Conservation (phyloP, 805 yeast species). For the Candida pseudofarinosa region DNA sequence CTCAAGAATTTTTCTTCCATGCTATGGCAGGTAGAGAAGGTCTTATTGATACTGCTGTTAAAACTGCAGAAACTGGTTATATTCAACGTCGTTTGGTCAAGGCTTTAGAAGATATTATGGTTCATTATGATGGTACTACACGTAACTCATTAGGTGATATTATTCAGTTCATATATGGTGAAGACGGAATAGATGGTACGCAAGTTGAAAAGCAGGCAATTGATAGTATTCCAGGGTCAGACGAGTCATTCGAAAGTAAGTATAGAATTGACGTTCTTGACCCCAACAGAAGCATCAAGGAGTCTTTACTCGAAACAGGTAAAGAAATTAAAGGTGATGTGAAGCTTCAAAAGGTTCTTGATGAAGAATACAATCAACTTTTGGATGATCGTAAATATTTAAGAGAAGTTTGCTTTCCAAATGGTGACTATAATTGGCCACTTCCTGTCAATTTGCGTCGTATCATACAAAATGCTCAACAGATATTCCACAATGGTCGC, state of each 20-base stretch:
- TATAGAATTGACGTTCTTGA: constrained; percentile 86
- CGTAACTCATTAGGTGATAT: constrained; percentile 96
- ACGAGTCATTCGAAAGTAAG: constrained; percentile 72
- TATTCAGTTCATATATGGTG: constrained; percentile 96
- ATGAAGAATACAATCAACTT: constrained; percentile 79
- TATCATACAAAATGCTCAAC: constrained; percentile 94
- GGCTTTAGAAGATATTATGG: constrained; percentile 96
- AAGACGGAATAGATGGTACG: constrained; percentile 98
- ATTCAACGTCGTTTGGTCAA: constrained; percentile 97
- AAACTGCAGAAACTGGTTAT: constrained; percentile 98
- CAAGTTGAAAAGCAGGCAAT: constrained; percentile 95
- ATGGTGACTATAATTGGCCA: constrained; percentile 97
- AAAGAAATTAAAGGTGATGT: constrained; percentile 88
- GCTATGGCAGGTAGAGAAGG: constrained; percentile 99
- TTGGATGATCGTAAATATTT: constrained; percentile 71
- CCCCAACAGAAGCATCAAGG: constrained; percentile 54
- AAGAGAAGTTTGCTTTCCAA: constrained; percentile 76
- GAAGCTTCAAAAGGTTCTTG: constrained; percentile 73
- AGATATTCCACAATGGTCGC: constrained; percentile 90
- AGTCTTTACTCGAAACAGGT: constrained; percentile 80
- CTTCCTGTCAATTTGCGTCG: constrained; percentile 96
- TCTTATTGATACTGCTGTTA: constrained; percentile 97
- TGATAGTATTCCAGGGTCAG: constrained; percentile 93
- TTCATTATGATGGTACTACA: constrained; percentile 96
- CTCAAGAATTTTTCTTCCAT: constrained; percentile 96